Base-by-base conservation (phyloP, 768 basidiomycete species). In the Pholiota microspora region DNA sequence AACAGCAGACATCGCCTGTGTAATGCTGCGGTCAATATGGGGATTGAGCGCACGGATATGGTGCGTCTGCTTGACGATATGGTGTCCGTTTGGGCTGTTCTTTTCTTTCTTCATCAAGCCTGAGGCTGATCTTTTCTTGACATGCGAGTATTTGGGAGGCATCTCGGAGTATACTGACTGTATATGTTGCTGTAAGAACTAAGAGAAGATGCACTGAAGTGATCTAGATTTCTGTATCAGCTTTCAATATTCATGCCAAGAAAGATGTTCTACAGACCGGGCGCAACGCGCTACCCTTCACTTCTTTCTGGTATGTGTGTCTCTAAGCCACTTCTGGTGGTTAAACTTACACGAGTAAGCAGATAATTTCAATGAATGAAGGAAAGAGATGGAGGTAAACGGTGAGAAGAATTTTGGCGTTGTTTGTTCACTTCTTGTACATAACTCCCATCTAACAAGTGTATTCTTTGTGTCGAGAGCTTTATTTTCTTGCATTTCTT, bases 141-240 rank as follows among this genome's bases (percentile, higher is more conserved):
- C 81, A 69, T 88, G 85, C 23, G 85, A 87, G 69, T 87, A 87
- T 63, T 87, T 87, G 29, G 84, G 79, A 15, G 86, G 84, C 86
- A 88, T 88, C 2, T 31, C 12, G 29, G 7, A 31, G 29, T 31
- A 31, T 6, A 31, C 12, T 6, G 29, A 31, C 12, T 31, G 29
- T 31, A 6, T 31, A 6, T 6, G 6, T n/a, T n/a, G n/a, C n/a
- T n/a, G n/a, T n/a, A 31, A 31, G 29, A 12, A 12, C 29, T 31
- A 31, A 6, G 29, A 12, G n/a, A n/a, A 31, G 12, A 31, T 31
- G 29, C 29, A 31, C 6, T 31, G 7, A 6, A 31, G 29, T 31
- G 29, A n/a, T 31, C 29, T 6, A 31, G 29, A 31, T 31, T 12
- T 31, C 29, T 31, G 29, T 12, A 12, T 31, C 29, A 31, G 29